Evolutionary conservation across 2,329 filamentous ascomycete species (phyloP), one percentile per base, ranked within the genome.

Genomic region (Diaporthe helianthi): DNA sequence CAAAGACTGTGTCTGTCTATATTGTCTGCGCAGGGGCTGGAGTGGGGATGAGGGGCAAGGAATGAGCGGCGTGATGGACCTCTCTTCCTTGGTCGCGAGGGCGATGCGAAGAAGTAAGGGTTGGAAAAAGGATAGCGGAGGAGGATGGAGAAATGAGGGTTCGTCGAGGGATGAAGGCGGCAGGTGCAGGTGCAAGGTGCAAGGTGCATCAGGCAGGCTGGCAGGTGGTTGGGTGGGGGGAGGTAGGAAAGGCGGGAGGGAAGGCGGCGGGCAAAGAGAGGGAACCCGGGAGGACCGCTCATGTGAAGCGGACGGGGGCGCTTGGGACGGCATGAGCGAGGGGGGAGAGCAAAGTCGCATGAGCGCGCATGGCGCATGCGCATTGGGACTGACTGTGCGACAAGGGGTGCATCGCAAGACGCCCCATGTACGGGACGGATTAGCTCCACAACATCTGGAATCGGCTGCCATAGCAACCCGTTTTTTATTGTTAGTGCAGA

Each of bases 41-140:
- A 46, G 36, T 36, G 41, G 58, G 38, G 41, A n/a, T 19, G 17
- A 26, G 41, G 19, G 29, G 29, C 41, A 33, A 26, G 46, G 53
- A 65, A 69, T 47, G 60, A 65, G 67, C 51, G 61, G 61, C 60
- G 61, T 33, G 61, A 60, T 69, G 67, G 46, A 26, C 46, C 31
- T 67, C 41, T 46, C 38, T 52, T 46, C 38, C 29, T 53, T 58
- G 64, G 44, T 58, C 58, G 65, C 52, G 65, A n/a, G 36, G 51
- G 51, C 51, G 47, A 66, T 36, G 54, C 46, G 19, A 60, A 47
- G 41, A 65, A 22, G 47, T 24, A 53, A 38, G 60, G 67, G 67
- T 58, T 66, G 67, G 36, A 38, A 38, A 65, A 54, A 44, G 58
- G 49, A 54, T 44, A n/a, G 44, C 15, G 49, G 58, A 33, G 19